A percentile compares a stretch with the other conserved stretches of the same genome.
Evolutionary conservation across 2,329 filamentous ascomycete species (phyloP).

Genomic region (Pestalotiopsis sp.): DNA sequence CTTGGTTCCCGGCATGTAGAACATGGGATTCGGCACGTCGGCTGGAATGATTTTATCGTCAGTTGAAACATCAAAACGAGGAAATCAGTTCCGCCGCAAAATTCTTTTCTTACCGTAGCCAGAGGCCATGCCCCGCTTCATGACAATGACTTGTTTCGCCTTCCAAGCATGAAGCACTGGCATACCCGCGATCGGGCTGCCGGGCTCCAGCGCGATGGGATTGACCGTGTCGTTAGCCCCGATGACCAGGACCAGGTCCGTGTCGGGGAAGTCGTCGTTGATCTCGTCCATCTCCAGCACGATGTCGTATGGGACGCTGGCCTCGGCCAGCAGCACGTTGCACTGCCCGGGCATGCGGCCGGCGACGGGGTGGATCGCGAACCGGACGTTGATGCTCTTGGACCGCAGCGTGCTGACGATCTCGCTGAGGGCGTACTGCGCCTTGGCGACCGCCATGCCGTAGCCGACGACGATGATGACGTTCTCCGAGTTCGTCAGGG

Average conservation of each 20-base stretch:
- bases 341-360: slow-evolving; percentile 93
- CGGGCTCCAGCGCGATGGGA: slow-evolving; percentile 82
- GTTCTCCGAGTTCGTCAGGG: slow-evolving; percentile 74
- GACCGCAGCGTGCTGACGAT: slow-evolving; percentile 75
- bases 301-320: slow-evolving; percentile 86
- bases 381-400: slow-evolving; percentile 79
- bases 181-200: slow-evolving; percentile 87
- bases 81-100: background rate
- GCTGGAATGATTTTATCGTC: slow-evolving; percentile 47
- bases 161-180: slow-evolving; percentile 92
- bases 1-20: slow-evolving; percentile 85
- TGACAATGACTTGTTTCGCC: slow-evolving; percentile 88
- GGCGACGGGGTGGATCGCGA: slow-evolving; percentile 88
- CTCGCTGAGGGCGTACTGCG: slow-evolving; percentile 86
- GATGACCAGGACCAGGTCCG: slow-evolving; percentile 85
- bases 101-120: slow-evolving; percentile 69
- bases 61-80: background rate
- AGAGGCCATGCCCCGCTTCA: slow-evolving; percentile 89
- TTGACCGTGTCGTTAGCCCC: slow-evolving; percentile 94
- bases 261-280: slow-evolving; percentile 87
- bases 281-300: slow-evolving; percentile 96
- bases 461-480: slow-evolving; percentile 92
- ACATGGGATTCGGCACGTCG: slow-evolving; percentile 92
- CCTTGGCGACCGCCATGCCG: slow-evolving; percentile 93
- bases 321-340: slow-evolving; percentile 87